These are phyloP conservation scores for Beta macrorhiza DNA, from an alignment of 179 eudicot genomes.

Conservation along the genomic window DNA sequence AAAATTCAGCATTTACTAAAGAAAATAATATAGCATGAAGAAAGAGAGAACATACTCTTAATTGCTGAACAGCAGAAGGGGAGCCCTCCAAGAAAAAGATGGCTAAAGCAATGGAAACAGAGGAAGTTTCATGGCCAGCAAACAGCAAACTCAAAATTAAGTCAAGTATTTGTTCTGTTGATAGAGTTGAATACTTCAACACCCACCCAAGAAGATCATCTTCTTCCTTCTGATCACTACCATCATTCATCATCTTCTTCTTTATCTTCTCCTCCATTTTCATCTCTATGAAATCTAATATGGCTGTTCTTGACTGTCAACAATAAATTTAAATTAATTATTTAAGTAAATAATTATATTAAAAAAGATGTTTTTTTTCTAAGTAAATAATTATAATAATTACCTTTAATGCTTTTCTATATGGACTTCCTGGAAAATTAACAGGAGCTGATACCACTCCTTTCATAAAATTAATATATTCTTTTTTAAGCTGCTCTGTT, in stretches of 20 bases:
- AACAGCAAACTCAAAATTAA: conserved; percentile 83
- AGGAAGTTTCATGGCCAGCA: conserved; percentile 99
- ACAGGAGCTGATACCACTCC: conserved; percentile 93
- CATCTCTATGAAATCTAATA: conserved; percentile 71
- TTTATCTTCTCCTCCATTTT: conserved; percentile 67
- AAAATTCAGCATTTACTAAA: not conserved
- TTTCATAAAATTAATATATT: conserved; percentile 96
- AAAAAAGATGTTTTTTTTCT: too few species aligned
- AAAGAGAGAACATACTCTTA: conserved; percentile 47
- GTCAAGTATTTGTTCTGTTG: conserved; percentile 90
- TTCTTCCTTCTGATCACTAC: conserved; percentile 32
- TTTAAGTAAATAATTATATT: not conserved
- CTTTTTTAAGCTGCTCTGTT: conserved; percentile 85
- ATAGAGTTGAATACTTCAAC: conserved; percentile 70
- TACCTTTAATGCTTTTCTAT: conserved; percentile 86
- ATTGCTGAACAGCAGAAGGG: conserved; percentile 66
- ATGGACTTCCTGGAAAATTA: conserved; percentile 92
- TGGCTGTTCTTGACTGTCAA: conserved; percentile 59
- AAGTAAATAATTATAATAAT: too few species aligned
- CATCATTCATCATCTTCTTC: conserved; percentile 29
- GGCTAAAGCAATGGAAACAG: conserved; percentile 87
- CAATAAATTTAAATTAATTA: not conserved
- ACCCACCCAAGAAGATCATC: conserved; percentile 97
- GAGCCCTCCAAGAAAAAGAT: conserved; percentile 78
- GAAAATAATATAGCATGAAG: not conserved